phyloP scores from a whole-genome alignment of 305 asterid species.

The Rubia tinctorum region DNA sequence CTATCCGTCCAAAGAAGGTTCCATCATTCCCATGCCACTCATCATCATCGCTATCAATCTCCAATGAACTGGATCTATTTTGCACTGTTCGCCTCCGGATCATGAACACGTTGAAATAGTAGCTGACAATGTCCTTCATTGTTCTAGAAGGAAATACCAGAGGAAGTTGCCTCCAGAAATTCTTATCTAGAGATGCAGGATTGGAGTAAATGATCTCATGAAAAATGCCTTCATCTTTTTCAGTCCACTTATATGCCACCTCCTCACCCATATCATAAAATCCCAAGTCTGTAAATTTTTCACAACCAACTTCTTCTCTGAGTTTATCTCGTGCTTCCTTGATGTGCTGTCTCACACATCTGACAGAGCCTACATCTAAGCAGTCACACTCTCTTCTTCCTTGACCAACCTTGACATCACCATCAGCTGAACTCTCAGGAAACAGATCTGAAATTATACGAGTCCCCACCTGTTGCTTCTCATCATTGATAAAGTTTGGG shows the following conservation, averaged over 20 bases:
- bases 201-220: conserved; percentile 53
- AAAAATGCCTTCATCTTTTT: conserved; percentile 50
- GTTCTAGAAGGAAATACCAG: conserved; percentile 48
- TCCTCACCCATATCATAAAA: conserved; percentile 70
- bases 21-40: conserved; percentile 37
- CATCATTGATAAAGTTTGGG: conserved; percentile 20
- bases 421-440: conserved; percentile 16
- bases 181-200: conserved; percentile 42
- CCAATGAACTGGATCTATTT: conserved; percentile 48
- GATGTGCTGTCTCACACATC: conserved; percentile 72
- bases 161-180: conserved; percentile 60
- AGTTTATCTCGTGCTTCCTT: conserved; percentile 57
- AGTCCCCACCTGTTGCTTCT: conserved; percentile 34
- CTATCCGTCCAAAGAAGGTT: conserved; percentile 24
- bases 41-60: conserved; percentile 80
- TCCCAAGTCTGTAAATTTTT: conserved; percentile 49
- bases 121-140: conserved; percentile 60
- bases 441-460: conserved; percentile 34
- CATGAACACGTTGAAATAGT: conserved; percentile 76
- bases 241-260: conserved; percentile 53
- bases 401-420: conserved; percentile 29
- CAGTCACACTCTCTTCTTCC: conserved; percentile 55
- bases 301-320: conserved; percentile 42
- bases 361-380: conserved; percentile 54
- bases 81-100: conserved; percentile 66